These are phyloP conservation scores for Colletotrichum simmondsii DNA, from an alignment of 2,329 filamentous ascomycete species.

Conservation along the genomic window DNA sequence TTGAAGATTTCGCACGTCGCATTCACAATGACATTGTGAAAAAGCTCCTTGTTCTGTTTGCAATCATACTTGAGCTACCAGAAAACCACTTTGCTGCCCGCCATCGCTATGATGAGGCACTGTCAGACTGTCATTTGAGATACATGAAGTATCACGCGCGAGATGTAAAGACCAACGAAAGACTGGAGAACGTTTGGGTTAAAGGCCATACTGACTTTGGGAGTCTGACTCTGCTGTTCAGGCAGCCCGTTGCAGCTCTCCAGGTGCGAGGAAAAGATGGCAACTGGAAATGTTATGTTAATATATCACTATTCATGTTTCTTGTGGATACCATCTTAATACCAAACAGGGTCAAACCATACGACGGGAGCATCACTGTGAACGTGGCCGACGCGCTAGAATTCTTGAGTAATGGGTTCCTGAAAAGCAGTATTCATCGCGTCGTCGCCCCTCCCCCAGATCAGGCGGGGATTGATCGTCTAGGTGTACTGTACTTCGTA, in stretches of 20 bases:
- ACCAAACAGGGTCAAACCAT: slow-evolving; percentile 48
- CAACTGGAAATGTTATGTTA: slow-evolving; percentile 55
- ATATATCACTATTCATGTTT: no score
- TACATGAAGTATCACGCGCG: slow-evolving; percentile 69
- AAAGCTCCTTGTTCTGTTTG: slow-evolving; percentile 48
- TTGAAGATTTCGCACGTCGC: slow-evolving; percentile 48
- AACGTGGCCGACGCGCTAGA: slow-evolving; percentile 63
- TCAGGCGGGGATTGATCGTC: slow-evolving; percentile 55
- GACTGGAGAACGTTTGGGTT: slow-evolving; percentile 47
- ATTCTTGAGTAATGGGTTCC: slow-evolving; percentile 57
- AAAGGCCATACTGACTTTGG: slow-evolving; percentile 65
- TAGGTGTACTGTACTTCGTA: slow-evolving; percentile 58
- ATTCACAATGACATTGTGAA: slow-evolving; percentile 46
- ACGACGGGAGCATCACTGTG: slow-evolving; percentile 61
- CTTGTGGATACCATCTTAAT: neutral
- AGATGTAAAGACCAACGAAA: slow-evolving; percentile 53
- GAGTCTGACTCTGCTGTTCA: slow-evolving; percentile 65
- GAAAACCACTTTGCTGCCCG: slow-evolving; percentile 64
- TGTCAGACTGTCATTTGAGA: slow-evolving; percentile 64
- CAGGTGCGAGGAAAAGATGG: slow-evolving; percentile 59
- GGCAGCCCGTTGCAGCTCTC: slow-evolving; percentile 66
- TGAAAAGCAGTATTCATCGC: slow-evolving; percentile 56
- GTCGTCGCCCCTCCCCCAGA: slow-evolving; percentile 55
- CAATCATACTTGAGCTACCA: slow-evolving; percentile 66
- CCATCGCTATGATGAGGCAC: slow-evolving; percentile 64